Base-by-base conservation (phyloP, 139 green algal genomes). In the Prasinococcaceae sp. region DNA sequence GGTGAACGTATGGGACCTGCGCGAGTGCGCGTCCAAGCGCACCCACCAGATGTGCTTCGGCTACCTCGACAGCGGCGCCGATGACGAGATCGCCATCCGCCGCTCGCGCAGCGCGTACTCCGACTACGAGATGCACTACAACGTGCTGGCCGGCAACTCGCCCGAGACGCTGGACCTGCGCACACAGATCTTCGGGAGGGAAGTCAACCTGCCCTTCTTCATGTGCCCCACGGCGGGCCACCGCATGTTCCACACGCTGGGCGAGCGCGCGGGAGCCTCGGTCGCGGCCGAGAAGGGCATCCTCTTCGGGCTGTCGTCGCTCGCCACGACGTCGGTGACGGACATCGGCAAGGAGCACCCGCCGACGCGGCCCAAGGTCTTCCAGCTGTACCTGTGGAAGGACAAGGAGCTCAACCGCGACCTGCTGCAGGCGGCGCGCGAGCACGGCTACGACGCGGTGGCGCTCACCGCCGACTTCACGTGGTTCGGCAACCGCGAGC, bases 331-430 rank as follows among this genome's bases (percentile, higher is more conserved):
- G 6, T 20, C 22, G 16, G n/a, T 28, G 16, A 17, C 24, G n/a
- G 55, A 63, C 22, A 37, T 63, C 3, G 25, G 27, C 16, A 2
- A 28, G 5, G 16, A 12, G 14, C 2, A 52, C 26, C 32, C 30
- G 6, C 22, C 23, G 49, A 19, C 16, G 3, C 48, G 30, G 8
- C 32, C 35, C 12, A 54, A 55, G 39, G 25, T 54, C 43, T 63
- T 63, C 39, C 55, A 63, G 30, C 27, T 63, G 33, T 63, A 63
- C 55, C 30, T 63, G 3, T 63, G 32, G 41, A 63, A 63, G 19
- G 55, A 63, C 16, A n/a, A 41, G 1, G 24, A 14, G 23, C 40
- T 55, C 3, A 24, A 48, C 22, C 20, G 44, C 8, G 46, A 63
- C 32, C 22, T 54, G 28, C 27, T 63, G 1, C 17, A 10, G 9